A percentile compares a stretch with the other conserved stretches of the same genome.
phyloP scores from a whole-genome alignment of 345 rosid genomes.

The Citrus maxima region DNA sequence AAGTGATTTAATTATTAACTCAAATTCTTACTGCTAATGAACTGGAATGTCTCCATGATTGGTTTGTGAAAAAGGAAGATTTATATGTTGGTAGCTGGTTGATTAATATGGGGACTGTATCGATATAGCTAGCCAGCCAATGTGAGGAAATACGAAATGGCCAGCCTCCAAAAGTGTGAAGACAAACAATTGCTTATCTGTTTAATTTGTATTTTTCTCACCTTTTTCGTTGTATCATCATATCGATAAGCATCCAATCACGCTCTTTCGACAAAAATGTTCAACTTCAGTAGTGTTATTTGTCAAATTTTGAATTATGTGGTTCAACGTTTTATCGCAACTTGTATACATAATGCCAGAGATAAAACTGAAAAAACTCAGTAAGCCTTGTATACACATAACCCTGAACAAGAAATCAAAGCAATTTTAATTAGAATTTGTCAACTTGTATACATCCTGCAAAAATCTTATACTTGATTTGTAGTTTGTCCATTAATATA shows the following conservation, averaged over 20 bases:
- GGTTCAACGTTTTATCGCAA: constrained; percentile 12
- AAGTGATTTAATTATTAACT: not conserved
- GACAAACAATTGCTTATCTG: constrained; percentile 33
- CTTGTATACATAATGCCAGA: not conserved
- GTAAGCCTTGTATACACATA: not conserved
- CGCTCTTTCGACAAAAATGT: constrained; percentile 13
- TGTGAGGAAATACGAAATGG: constrained; percentile 1
- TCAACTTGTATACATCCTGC: not conserved
- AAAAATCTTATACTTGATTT: no score
- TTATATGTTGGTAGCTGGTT: not conserved
- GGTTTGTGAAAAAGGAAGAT: not conserved
- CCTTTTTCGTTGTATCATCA: constrained; percentile 19
- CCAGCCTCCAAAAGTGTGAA: not conserved
- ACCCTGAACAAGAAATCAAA: not conserved
- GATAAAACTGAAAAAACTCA: not conserved
- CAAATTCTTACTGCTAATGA: not conserved
- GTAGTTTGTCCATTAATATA: no score
- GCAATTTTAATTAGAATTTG: not conserved
- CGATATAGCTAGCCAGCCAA: not conserved
- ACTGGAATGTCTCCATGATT: not conserved
- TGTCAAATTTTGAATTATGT: constrained; percentile 19
- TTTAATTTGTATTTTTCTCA: constrained; percentile 31
- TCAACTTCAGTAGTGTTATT: not conserved
- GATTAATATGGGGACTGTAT: not conserved
- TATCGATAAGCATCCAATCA: constrained; percentile 22